Percentiles rank a stretch among this genome's conserved stretches.
phyloP scores from a whole-genome alignment of 148 eudicot species.

The Silene conica region DNA sequence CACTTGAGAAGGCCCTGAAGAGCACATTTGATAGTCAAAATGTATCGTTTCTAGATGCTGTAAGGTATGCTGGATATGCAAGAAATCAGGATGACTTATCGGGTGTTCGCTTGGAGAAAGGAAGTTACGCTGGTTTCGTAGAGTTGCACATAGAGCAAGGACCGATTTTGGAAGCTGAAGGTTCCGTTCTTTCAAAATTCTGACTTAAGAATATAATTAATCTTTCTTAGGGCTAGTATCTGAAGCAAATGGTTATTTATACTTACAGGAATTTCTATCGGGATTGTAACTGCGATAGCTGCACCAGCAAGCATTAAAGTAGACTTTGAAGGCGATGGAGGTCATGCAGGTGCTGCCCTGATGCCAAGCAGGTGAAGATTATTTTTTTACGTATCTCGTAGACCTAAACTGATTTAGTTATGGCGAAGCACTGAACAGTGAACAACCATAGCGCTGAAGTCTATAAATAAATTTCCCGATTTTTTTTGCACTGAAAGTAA shows the following conservation, averaged over 20 bases:
- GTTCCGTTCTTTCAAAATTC: slow-evolving; percentile 25
- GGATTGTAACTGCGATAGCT: slow-evolving; percentile 96
- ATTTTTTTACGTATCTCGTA: not conserved
- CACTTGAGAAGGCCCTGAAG: slow-evolving; percentile 59
- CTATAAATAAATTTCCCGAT: no score
- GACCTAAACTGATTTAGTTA: not conserved
- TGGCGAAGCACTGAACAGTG: no score
- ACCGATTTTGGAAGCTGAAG: slow-evolving; percentile 88
- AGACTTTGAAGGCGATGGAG: slow-evolving; percentile 93
- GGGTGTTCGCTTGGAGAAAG: slow-evolving; percentile 46
- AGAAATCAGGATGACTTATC: slow-evolving; percentile 50
- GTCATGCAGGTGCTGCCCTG: slow-evolving; percentile 93
- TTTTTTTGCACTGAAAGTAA: no score
- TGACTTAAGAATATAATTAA: slow-evolving; percentile 1
- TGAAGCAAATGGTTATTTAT: not conserved
- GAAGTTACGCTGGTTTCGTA: slow-evolving; percentile 71
- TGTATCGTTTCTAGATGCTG: slow-evolving; percentile 75
- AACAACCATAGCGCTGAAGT: not conserved
- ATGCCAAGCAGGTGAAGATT: slow-evolving; percentile 74
- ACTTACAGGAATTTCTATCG: slow-evolving; percentile 61
- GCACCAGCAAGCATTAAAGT: slow-evolving; percentile 98
- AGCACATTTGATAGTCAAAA: slow-evolving; percentile 67
- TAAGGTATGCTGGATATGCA: slow-evolving; percentile 72
- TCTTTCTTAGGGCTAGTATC: not conserved
- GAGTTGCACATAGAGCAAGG: slow-evolving; percentile 99